Percentiles rank a stretch among this genome's conserved stretches.
Conservation (phyloP, 768 basidiomycete species). For the Psilocybe tampanensis region DNA sequence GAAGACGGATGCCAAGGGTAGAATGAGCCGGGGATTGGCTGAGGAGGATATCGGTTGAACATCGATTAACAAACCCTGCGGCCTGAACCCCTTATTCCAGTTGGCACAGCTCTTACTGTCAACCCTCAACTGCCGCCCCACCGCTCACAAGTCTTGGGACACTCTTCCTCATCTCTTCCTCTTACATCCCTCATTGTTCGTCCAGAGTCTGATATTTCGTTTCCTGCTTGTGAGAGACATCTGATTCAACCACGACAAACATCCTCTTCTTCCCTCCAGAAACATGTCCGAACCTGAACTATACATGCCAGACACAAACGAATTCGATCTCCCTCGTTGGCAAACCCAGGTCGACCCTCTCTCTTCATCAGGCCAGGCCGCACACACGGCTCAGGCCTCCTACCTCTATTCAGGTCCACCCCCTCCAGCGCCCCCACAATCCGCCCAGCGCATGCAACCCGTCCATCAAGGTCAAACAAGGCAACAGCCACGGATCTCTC, state of each 20-base stretch:
- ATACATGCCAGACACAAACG: conserved; percentile 78
- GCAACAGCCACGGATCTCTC: conserved; percentile 63
- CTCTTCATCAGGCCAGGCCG: conserved; percentile 44
- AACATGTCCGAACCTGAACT: conserved; percentile 77
- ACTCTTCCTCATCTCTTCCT: conserved; percentile 5
- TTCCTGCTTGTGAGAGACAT: conserved; percentile 6
- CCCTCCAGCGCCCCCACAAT: conserved; percentile 44
- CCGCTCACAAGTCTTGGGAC: conserved; percentile 7
- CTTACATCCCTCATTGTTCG: conserved; percentile 9
- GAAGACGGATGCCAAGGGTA: background rate
- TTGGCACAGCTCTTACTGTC: conserved; percentile 28
- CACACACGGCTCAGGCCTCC: conserved; percentile 56
- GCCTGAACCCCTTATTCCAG: conserved; percentile 26
- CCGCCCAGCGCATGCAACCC: conserved; percentile 50
- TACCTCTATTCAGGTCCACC: conserved; percentile 61
- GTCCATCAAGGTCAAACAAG: conserved; percentile 47
- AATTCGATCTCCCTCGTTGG: conserved; percentile 83
- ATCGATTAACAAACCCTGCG: conserved; percentile 32
- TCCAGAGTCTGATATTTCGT: conserved; percentile 5
- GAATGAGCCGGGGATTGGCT: background rate
- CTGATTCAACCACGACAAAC: conserved; percentile 17
- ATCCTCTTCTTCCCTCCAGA: conserved; percentile 22
- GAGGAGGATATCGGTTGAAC: conserved; percentile 15
- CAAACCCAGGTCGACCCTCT: conserved; percentile 63
- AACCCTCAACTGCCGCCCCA: conserved; percentile 24